Conservation (phyloP, 2,329 filamentous ascomycete species). For the Nigrograna mackinnonii region DNA sequence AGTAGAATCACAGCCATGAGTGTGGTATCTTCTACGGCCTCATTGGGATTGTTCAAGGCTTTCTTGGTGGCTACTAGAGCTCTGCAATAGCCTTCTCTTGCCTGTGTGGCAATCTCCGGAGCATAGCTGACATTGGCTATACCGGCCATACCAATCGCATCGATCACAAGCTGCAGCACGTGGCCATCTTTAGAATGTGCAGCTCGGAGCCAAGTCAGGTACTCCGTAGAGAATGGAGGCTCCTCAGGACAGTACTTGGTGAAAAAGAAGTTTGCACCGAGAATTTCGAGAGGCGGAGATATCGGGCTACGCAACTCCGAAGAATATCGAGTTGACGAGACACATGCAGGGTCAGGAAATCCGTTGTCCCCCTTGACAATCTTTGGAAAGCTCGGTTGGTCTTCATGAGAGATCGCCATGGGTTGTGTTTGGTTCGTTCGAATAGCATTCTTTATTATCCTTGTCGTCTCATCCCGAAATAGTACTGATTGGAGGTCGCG, state of each 20-base stretch:
- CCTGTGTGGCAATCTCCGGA: slow-evolving; percentile 13
- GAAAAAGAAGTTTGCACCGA: slow-evolving; percentile 24
- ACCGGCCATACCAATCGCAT: slow-evolving; percentile 29
- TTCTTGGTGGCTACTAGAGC: slow-evolving; percentile 14
- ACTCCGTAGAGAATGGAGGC: slow-evolving; percentile 15
- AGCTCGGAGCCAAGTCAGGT: slow-evolving; percentile 18
- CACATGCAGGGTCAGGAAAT: neutral
- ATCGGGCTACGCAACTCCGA: slow-evolving; percentile 5
- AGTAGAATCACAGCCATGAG: slow-evolving; percentile 25
- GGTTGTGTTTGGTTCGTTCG: neutral
- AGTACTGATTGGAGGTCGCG: slow-evolving; percentile 21
- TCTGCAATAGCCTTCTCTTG: slow-evolving; percentile 17
- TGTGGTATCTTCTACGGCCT: slow-evolving; percentile 17
- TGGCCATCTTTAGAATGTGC: slow-evolving; percentile 10
- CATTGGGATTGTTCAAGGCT: slow-evolving; percentile 12
- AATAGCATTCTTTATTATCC: neutral
- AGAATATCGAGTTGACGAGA: neutral
- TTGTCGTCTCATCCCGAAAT: slow-evolving; percentile 28
- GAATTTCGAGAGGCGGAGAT: slow-evolving; percentile 11
- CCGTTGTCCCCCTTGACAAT: neutral
- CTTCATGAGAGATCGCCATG: neutral
- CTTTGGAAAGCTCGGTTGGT: too few relatives aligned
- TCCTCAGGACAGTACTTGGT: slow-evolving; percentile 20
- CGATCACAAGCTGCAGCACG: slow-evolving; percentile 18
- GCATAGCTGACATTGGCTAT: slow-evolving; percentile 23